These are phyloP conservation scores for Cryptococcus sp. DNA, from an alignment of 1,284 basidiomycete species.

Conservation along the genomic window DNA sequence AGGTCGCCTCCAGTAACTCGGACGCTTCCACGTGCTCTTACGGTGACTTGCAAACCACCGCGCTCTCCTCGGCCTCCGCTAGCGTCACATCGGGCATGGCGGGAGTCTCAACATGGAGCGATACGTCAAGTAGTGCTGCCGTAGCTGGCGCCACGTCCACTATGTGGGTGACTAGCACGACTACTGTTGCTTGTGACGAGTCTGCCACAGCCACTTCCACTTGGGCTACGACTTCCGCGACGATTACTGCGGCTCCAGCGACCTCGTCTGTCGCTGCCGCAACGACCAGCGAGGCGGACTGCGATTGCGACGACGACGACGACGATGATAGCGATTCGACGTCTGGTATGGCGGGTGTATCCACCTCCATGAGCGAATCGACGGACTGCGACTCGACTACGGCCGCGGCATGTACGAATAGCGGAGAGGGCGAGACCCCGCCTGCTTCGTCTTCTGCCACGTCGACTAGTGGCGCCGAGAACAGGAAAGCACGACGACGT, in stretches of 20 bases:
- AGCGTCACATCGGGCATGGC: background rate
- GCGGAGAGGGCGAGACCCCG: constrained; percentile 11
- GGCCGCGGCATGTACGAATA: background rate
- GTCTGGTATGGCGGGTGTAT: constrained; percentile 1
- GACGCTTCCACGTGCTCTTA: constrained; percentile 13
- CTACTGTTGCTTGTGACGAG: constrained; percentile 13
- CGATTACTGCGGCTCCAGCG: background rate
- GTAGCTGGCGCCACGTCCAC: background rate
- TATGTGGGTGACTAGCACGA: constrained; percentile 12
- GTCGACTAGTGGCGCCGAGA: too few relatives aligned
- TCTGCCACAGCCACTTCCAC: constrained; percentile 2
- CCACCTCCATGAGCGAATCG: too few relatives aligned
- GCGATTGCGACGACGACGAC: constrained; percentile 6
- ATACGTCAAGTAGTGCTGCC: background rate
- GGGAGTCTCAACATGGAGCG: background rate
- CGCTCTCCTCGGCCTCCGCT: background rate
- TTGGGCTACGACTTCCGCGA: constrained; percentile 3
- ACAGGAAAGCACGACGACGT: background rate
- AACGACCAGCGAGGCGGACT: constrained; percentile 3
- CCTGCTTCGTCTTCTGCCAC: constrained; percentile 1
- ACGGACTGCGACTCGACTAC: constrained; percentile 1
- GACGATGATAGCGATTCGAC: background rate
- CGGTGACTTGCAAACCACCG: constrained; percentile 14
- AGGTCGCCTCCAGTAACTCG: constrained; percentile 8
- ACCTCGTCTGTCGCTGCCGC: background rate